phyloP scores from a whole-genome alignment of 352 stramenopile species.

The Stramenopiles sp. region DNA sequence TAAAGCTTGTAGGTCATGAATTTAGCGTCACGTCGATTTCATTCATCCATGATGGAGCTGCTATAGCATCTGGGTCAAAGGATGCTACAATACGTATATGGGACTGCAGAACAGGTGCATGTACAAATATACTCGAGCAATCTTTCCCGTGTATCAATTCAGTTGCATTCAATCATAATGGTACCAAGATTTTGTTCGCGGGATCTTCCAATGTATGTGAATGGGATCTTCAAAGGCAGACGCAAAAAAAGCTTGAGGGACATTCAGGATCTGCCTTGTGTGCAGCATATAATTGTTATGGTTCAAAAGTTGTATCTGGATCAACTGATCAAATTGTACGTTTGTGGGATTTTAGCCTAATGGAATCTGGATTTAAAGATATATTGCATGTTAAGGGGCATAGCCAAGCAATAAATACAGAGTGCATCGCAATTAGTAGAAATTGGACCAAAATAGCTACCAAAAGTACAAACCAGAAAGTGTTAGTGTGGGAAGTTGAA shows the following conservation, averaged over 20 bases:
- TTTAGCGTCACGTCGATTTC: slow-evolving; percentile 13
- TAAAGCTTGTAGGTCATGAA: slow-evolving; percentile 12
- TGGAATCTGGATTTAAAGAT: too few species aligned
- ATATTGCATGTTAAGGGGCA: background rate
- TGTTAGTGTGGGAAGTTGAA: background rate
- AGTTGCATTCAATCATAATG: background rate
- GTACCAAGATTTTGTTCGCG: background rate
- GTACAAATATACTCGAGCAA: background rate
- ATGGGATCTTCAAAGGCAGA: background rate
- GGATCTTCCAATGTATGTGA: too few species aligned
- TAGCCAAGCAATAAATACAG: background rate
- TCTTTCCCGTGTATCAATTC: background rate
- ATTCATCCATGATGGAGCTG: slow-evolving; percentile 30
- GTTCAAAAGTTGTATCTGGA: background rate
- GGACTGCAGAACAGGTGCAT: slow-evolving; percentile 34
- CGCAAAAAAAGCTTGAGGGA: background rate
- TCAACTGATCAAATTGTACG: background rate
- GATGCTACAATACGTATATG: slow-evolving; percentile 54
- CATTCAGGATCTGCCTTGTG: background rate
- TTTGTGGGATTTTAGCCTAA: background rate
- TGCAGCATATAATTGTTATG: background rate
- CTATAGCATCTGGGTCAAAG: slow-evolving; percentile 46
- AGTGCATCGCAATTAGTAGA: background rate
- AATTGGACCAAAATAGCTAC: background rate
- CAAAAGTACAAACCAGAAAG: background rate